Conservation (phyloP, 108 stramenopile genomes). For the Nannochloropsis granulata region DNA sequence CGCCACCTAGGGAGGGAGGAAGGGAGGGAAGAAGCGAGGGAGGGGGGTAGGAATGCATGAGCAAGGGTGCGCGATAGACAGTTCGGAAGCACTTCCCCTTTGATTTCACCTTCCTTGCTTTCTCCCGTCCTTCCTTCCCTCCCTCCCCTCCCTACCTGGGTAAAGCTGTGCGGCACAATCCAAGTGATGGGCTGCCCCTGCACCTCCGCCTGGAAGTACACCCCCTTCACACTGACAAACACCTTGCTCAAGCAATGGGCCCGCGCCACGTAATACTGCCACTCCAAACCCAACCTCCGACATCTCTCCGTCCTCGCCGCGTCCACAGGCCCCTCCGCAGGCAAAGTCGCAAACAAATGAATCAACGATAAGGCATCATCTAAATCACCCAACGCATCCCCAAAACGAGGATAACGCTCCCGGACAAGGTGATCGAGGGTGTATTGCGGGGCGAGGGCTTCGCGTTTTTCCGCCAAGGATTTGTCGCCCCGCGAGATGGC, state of each 20-base stretch:
- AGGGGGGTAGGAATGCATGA: neutral
- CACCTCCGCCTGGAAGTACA: conserved; percentile 73
- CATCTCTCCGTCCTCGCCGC: conserved; percentile 62
- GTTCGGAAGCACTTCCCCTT: too few relatives aligned
- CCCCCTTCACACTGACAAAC: conserved; percentile 94
- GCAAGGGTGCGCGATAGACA: too few relatives aligned
- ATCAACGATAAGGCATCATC: conserved; percentile 90
- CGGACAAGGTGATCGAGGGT: conserved; percentile 86
- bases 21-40: neutral
- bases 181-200: conserved; percentile 53
- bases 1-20: conserved; percentile 24
- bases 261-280: conserved; percentile 79
- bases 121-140: too few relatives aligned
- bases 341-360: conserved; percentile 82
- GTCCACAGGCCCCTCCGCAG: conserved; percentile 47
- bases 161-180: conserved; percentile 90
- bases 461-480: neutral
- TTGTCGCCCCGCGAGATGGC: conserved; percentile 41
- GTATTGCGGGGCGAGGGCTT: conserved; percentile 48
- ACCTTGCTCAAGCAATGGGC: conserved; percentile 67
- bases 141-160: conserved; percentile 34
- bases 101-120: too few relatives aligned
- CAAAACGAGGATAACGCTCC: conserved; percentile 96
- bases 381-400: conserved; percentile 80
- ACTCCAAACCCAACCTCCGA: conserved; percentile 59